A percentile compares a stretch with the other conserved stretches of the same genome.
These are phyloP conservation scores for Scleroderma bovista DNA, from an alignment of 768 basidiomycete genomes.

Conservation along the genomic window DNA sequence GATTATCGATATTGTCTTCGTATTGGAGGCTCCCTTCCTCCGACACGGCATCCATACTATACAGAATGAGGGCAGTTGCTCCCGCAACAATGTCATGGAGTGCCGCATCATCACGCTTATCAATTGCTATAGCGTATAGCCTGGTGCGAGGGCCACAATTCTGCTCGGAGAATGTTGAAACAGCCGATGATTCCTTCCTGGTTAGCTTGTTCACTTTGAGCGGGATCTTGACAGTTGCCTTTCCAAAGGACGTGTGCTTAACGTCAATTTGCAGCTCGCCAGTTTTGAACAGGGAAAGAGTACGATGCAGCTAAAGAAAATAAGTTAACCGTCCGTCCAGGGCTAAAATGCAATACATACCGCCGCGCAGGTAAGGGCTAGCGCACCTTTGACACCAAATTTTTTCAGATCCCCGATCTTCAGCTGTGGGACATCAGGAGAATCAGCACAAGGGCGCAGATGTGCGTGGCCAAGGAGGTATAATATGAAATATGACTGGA, in stretches of 20 bases:
- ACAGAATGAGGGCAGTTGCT: neutral
- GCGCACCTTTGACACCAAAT: neutral
- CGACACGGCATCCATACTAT: too few species aligned
- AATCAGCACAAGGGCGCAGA: neutral
- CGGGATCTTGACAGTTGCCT: neutral
- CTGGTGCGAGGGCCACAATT: neutral
- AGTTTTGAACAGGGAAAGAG: neutral
- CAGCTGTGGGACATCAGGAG: neutral
- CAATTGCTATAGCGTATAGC: neutral
- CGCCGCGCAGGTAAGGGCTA: neutral
- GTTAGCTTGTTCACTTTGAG: neutral
- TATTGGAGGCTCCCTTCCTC: too few species aligned
- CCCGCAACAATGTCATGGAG: neutral
- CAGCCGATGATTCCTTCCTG: neutral
- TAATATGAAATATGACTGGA: neutral
- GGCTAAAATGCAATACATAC: neutral
- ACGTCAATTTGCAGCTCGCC: neutral
- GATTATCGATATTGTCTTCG: too few species aligned
- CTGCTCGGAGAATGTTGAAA: neutral
- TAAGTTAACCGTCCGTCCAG: neutral
- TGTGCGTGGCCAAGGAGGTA: neutral
- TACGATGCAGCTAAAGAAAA: neutral
- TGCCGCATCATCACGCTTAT: neutral
- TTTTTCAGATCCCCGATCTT: neutral
- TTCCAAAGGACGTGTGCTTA: neutral